phyloP scores from a whole-genome alignment of 106 monocot genomes.

The Allium cepa region DNA sequence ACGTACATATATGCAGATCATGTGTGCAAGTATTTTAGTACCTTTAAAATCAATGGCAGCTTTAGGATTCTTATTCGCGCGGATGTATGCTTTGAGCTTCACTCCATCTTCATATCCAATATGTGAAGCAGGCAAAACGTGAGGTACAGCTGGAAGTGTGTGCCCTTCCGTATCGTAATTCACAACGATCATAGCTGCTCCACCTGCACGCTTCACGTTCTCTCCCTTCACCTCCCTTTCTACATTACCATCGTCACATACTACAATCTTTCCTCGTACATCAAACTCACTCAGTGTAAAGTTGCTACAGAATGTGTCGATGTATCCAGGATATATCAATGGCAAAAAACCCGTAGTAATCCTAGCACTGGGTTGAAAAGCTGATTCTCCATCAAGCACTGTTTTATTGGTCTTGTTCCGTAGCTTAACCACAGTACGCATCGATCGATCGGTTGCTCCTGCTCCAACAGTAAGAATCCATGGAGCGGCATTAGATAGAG shows the following conservation, averaged over 20 bases:
- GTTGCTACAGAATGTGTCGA: not conserved
- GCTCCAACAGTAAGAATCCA: constrained; percentile 59
- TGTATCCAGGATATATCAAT: constrained; percentile 17
- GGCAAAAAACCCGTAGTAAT: constrained; percentile 5
- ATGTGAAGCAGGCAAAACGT: constrained; percentile 20
- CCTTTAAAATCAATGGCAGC: constrained; percentile 30
- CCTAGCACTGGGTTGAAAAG: not conserved
- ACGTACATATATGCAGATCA: no score
- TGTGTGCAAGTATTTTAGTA: not conserved
- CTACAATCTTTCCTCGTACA: constrained; percentile 31
- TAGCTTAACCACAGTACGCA: constrained; percentile 17
- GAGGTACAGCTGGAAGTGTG: not conserved
- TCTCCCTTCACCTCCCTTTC: constrained; percentile 4
- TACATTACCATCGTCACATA: constrained; percentile 16
- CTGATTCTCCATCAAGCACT: constrained; percentile 15
- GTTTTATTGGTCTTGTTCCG: constrained; percentile 14
- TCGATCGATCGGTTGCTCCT: constrained; percentile 14
- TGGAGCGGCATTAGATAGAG: constrained; percentile 35
- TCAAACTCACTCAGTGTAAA: constrained; percentile 6
- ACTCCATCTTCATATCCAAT: constrained; percentile 12
- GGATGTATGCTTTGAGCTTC: constrained; percentile 20
- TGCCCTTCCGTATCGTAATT: not conserved
- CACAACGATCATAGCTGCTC: constrained; percentile 33
- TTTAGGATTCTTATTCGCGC: not conserved
- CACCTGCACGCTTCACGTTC: constrained; percentile 30